Base-by-base conservation (phyloP, 83 land plant genomes). In the Picea mariana region DNA sequence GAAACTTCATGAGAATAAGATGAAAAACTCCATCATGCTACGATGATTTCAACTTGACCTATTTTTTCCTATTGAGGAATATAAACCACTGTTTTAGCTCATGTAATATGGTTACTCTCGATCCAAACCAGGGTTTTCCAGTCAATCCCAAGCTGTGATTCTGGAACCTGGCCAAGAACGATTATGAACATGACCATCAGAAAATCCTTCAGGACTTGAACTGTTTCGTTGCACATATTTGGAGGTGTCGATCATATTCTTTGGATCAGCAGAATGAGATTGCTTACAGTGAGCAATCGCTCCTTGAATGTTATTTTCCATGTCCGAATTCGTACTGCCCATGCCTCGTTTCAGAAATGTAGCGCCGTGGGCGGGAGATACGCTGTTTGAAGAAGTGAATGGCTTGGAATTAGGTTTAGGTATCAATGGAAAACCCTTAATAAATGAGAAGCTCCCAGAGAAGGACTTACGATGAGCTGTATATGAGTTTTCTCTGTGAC, bases 251-350 rank as follows among this genome's bases (percentile, higher is more conserved):
- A 8, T 7, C 42, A 17, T n/a, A 7, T 0, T 72, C 24, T 72
- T 72, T 18, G 76, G 1, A 44, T 21, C 23, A 47, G 60, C 55
- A 69, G 83, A 83, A 81, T 89, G 92, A 38, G 97, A 89, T 85
- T 86, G 81, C 75, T 93, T 95, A 86, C 97, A 95, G 73, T 95
- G 91, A 27, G 95, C 93, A 81, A 95, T 95, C 72, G 97, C 97
- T 42, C 93, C 93, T 72, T 93, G 91, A 64, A 94, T 91, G 44
- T 93, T 85, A 44, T 79, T 87, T 86, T 94, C 93, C 79, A 86
- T 55, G 79, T 95, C 93, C 26, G 91, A 81, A 34, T 64, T 82
- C 6, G 75, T 65, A 67, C 90, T 90, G 82, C 84, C 85, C 49
- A 8, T 49, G 64, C 95, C 81, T 80, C 95, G 86, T 80, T 82